phyloP scores from a whole-genome alignment of 2,329 filamentous ascomycete genomes.

The Alternaria burnsii region DNA sequence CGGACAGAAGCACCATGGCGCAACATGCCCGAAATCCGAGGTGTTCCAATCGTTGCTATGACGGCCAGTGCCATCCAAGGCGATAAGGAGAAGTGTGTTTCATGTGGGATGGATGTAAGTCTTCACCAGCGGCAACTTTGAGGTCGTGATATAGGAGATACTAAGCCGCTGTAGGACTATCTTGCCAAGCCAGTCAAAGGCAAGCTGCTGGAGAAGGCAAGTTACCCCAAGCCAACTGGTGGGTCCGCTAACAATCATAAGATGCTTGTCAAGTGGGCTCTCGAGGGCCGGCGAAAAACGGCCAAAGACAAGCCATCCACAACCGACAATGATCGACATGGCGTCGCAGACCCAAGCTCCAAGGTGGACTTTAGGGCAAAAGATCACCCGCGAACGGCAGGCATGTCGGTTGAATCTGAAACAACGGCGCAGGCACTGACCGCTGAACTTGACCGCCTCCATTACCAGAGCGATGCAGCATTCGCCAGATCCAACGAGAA shows the following conservation, averaged over 20 bases:
- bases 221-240: conserved; percentile 18
- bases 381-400: conserved; percentile 41
- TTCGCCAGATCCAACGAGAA: conserved; percentile 53
- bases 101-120: conserved; percentile 72
- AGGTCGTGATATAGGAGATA: conserved; percentile 19
- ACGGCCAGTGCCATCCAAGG: conserved; percentile 81
- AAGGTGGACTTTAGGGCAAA: conserved; percentile 32
- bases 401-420: conserved; percentile 41
- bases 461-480: conserved; percentile 50
- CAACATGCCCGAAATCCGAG: conserved; percentile 60
- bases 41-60: conserved; percentile 82
- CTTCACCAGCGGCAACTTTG: conserved; percentile 7
- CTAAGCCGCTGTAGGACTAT: conserved; percentile 42
- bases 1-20: conserved; percentile 73
- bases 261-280: conserved; percentile 73
- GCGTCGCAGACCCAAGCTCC: conserved; percentile 25
- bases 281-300: conserved; percentile 53
- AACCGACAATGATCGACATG: conserved; percentile 42
- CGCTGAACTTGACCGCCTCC: conserved; percentile 48
- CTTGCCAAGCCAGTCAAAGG: conserved; percentile 69
- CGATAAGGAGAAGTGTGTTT: conserved; percentile 76
- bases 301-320: conserved; percentile 33
- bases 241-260: conserved; percentile 26
- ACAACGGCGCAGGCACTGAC: conserved; percentile 47
- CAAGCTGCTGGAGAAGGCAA: conserved; percentile 67